Evolutionary conservation across 768 basidiomycete species (phyloP).

Genomic region (Tremella yokohamensis): DNA sequence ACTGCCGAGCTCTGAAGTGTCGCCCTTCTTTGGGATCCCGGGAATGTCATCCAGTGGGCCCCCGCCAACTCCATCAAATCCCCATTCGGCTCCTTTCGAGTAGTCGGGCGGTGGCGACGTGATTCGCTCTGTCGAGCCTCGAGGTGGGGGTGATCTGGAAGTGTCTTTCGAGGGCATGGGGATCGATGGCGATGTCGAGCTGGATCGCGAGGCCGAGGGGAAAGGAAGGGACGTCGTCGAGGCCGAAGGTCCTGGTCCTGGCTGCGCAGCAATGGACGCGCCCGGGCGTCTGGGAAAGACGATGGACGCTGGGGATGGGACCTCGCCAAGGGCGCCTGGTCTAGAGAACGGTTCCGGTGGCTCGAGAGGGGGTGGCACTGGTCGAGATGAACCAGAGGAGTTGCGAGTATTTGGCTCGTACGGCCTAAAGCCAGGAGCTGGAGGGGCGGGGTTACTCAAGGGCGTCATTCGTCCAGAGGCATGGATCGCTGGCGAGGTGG

Average conservation of each 20-base stretch:
- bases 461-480: conserved; percentile 6
- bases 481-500: conserved; percentile 26
- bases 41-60: conserved; percentile 22
- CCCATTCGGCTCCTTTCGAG: conserved; percentile 12
- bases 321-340: conserved; percentile 18
- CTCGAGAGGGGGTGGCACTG: conserved; percentile 18
- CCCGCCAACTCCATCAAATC: conserved; percentile 28
- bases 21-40: conserved; percentile 20
- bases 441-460: conserved; percentile 6
- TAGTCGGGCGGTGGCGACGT: conserved; percentile 25
- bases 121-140: conserved; percentile 5
- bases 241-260: conserved; percentile 10
- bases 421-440: conserved; percentile 2
- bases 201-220: conserved; percentile 11
- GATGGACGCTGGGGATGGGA: conserved; percentile 26
- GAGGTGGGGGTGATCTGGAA: conserved; percentile 21
- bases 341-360: conserved; percentile 23
- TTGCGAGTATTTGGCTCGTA: conserved; percentile 1
- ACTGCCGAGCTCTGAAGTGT: background rate
- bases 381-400: background rate
- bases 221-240: conserved; percentile 11
- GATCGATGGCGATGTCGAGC: conserved; percentile 9
- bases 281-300: conserved; percentile 31
- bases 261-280: conserved; percentile 14
- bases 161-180: background rate